phyloP scores from a whole-genome alignment of 345 rosid species.

The Erodium maritimum region DNA sequence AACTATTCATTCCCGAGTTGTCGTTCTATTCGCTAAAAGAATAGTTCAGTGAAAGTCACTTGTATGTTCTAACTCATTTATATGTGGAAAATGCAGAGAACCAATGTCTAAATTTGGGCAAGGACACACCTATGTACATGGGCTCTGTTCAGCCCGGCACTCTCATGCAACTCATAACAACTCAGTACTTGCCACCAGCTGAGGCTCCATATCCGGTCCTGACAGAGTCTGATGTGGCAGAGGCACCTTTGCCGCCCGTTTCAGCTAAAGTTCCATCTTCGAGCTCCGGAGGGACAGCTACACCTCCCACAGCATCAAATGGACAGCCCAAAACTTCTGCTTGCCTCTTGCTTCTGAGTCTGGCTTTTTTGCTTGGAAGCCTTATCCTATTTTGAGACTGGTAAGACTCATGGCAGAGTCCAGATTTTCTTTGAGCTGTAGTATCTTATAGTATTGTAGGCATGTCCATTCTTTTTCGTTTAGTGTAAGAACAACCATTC shows the following conservation, averaged over 20 bases:
- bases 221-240: slow-evolving; percentile 40
- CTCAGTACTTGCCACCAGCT: slow-evolving; percentile 37
- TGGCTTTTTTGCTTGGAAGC: slow-evolving; percentile 27
- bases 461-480: not conserved
- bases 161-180: slow-evolving; percentile 18
- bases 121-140: slow-evolving; percentile 37
- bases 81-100: slow-evolving; percentile 37
- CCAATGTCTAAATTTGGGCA: slow-evolving; percentile 26
- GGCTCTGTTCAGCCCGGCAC: slow-evolving; percentile 35
- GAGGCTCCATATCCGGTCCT: slow-evolving; percentile 56
- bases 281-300: slow-evolving; percentile 18
- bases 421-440: not conserved
- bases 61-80: not conserved
- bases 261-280: slow-evolving; percentile 12
- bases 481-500: not conserved
- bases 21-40: not conserved
- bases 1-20: not conserved
- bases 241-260: slow-evolving; percentile 49
- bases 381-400: slow-evolving; percentile 25
- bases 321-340: slow-evolving; percentile 36
- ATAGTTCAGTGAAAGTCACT: not conserved
- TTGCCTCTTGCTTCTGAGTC: slow-evolving; percentile 21
- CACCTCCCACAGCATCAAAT: slow-evolving; percentile 20
- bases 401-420: no score
- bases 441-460: not conserved